Percentiles rank a stretch among this genome's conserved stretches.
phyloP scores from a whole-genome alignment of 495 filamentous ascomycete genomes.

The Penicillium ochrochloron region DNA sequence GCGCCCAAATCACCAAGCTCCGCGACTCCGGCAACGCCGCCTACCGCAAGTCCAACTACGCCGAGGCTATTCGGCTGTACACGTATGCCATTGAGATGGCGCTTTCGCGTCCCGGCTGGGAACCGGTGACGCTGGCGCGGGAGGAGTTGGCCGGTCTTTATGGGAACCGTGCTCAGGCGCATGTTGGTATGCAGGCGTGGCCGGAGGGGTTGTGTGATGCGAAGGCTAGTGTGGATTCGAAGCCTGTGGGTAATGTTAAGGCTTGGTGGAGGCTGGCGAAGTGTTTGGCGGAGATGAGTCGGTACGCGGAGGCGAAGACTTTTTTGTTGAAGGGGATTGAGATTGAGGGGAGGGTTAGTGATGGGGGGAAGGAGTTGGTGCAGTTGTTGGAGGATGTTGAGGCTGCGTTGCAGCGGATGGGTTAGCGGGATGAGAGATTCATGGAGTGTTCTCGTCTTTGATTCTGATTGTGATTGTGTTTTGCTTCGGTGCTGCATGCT shows the following conservation, averaged over 20 bases:
- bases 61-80: conserved; percentile 81
- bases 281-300: conserved; percentile 88
- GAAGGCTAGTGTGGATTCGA: conserved; percentile 87
- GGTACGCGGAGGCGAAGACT: conserved; percentile 77
- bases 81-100: conserved; percentile 87
- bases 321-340: conserved; percentile 77
- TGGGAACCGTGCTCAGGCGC: conserved; percentile 86
- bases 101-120: conserved; percentile 79
- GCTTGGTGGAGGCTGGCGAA: conserved; percentile 87
- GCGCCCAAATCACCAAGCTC: conserved; percentile 84
- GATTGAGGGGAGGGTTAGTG: conserved; percentile 77
- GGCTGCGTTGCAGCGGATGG: conserved; percentile 37
- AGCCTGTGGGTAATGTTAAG: conserved; percentile 85
- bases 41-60: conserved; percentile 74
- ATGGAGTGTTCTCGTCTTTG: not conserved
- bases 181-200: conserved; percentile 81
- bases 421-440: not conserved
- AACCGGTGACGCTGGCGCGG: conserved; percentile 76
- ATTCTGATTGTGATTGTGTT: not conserved
- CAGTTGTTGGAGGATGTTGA: conserved; percentile 73
- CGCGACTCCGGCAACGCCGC: conserved; percentile 83
- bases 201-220: conserved; percentile 81
- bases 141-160: conserved; percentile 83
- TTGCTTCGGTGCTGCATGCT: conserved; percentile 2
- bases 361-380: conserved; percentile 62